Base-by-base conservation (phyloP, 805 yeast genomes). In the Metschnikowia hibisci region DNA sequence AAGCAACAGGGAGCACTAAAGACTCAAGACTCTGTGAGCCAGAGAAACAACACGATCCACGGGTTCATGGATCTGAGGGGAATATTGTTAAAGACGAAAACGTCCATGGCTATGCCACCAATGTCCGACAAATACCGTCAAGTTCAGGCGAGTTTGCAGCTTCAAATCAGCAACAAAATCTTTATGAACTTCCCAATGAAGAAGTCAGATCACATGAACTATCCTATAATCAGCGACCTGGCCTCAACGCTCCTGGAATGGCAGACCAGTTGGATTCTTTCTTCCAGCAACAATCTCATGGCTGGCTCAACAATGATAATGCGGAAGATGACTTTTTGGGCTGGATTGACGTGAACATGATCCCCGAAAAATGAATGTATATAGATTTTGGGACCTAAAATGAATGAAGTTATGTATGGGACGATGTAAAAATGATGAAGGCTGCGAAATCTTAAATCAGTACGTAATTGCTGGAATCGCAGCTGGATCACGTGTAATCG, bases 251-350 rank as follows among this genome's bases (percentile, higher is more conserved):
- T 16, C 32, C 40, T n/a, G 62, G 56, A 1, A 53, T 56, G 45
- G 56, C 56, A 13, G 64, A 53, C 46, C 71, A 60, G 42, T 63
- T 80, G 55, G 81, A 83, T 53, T 71, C 72, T 14, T 84, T 85
- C 52, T 80, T 85, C 63, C 88, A 84, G 58, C 88, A 84, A 60
- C 93, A 86, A 53, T 84, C 89, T 22, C 80, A 82, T 27, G 90
- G 88, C 25, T 87, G 95, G 96, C 76, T 82, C 58, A 89, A 87
- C 57, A 82, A 81, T 43, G 67, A 63, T 40, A 57, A 63, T 43
- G 69, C 66, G 26, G 87, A 81, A 41, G 97, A 90, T 57, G 97
- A 90, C 59, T 84, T 90, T 56, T 67, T 90, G 36, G 97, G 97
- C 10, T 90, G 96, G 96, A 85, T 90, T 69, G 96, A 87, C 59